phyloP scores from a whole-genome alignment of 805 yeast genomes.

The Wickerhamomyces strasburgensis region DNA sequence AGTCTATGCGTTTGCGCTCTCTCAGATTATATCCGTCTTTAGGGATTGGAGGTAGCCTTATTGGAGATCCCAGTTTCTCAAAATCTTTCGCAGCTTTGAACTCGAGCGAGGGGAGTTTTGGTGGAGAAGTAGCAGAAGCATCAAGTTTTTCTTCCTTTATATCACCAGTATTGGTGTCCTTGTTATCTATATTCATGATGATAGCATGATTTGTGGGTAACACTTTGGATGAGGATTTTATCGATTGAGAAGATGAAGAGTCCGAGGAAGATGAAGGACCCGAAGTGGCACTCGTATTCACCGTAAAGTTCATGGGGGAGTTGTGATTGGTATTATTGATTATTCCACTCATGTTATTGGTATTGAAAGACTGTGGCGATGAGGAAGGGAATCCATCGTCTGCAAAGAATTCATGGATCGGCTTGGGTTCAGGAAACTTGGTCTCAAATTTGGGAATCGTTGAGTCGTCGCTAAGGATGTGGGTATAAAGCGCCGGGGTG shows the following conservation, averaged over 20 bases:
- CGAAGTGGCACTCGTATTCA: neutral
- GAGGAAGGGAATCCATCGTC: slow-evolving; percentile 12
- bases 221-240: no score
- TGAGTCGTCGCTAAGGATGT: slow-evolving; percentile 10
- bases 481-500: neutral
- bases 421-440: slow-evolving; percentile 18
- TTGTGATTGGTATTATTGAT: neutral
- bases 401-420: slow-evolving; percentile 16
- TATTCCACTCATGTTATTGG: neutral
- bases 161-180: no score
- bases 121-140: neutral
- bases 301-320: neutral
- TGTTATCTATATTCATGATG: no score
- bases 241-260: neutral
- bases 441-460: slow-evolving; percentile 14
- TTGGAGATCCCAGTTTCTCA: neutral
- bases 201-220: no score
- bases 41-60: neutral
- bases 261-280: neutral
- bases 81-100: neutral
- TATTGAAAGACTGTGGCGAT: slow-evolving; percentile 1
- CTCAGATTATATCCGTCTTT: neutral
- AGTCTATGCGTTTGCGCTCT: neutral
- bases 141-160: no score
- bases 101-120: neutral